phyloP scores from a whole-genome alignment of 805 yeast species.

The Saturnispora sekii region DNA sequence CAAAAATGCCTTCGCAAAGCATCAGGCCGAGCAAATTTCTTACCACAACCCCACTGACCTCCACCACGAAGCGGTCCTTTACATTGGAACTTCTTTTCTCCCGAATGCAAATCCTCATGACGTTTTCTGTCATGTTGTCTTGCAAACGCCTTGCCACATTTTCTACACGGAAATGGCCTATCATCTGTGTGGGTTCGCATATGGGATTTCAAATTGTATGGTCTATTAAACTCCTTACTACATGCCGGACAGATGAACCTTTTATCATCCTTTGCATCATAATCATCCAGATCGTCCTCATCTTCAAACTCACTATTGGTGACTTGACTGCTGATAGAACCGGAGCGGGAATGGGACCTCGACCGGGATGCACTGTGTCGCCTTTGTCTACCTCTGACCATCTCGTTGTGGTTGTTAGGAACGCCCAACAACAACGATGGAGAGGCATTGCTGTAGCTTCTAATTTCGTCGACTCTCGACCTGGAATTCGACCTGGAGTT shows the following conservation, averaged over 20 bases:
- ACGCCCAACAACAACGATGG: neutral
- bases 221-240: conserved; percentile 39
- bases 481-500: neutral
- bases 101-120: conserved; percentile 48
- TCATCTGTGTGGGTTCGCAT: conserved; percentile 74
- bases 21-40: conserved; percentile 70
- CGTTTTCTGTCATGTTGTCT: conserved; percentile 7
- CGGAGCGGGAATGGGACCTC: neutral
- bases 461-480: neutral
- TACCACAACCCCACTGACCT: conserved; percentile 69
- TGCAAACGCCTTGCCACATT: conserved; percentile 19
- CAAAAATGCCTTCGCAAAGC: conserved; percentile 72
- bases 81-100: conserved; percentile 67
- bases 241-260: conserved; percentile 34
- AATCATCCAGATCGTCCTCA: conserved; percentile 30
- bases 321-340: neutral
- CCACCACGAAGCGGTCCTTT: conserved; percentile 48
- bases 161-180: conserved; percentile 47
- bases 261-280: conserved; percentile 31
- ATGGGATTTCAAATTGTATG: conserved; percentile 84
- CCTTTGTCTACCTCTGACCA: conserved; percentile 9
- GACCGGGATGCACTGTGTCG: neutral
- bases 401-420: conserved; percentile 5
- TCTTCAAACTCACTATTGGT: conserved; percentile 4
- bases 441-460: neutral